Evolutionary conservation across 2,329 filamentous ascomycete species (phyloP).

Genomic region (Xylariaceae sp.): DNA sequence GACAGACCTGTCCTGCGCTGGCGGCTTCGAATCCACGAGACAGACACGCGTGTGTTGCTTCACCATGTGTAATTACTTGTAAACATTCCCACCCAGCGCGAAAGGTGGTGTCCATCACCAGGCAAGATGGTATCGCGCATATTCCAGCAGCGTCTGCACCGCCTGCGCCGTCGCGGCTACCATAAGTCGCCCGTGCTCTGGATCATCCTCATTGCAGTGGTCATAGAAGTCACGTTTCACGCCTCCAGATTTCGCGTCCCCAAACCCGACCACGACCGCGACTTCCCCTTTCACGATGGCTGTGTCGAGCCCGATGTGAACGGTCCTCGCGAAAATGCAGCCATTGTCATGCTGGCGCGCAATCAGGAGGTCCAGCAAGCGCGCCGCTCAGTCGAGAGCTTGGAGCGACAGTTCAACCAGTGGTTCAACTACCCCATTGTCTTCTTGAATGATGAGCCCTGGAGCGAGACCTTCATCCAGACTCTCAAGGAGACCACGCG

Average conservation of each 20-base stretch:
- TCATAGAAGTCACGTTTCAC: conserved; percentile 23
- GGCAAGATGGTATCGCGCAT: conserved; percentile 19
- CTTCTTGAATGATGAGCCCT: conserved; percentile 45
- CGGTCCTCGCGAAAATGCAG: conserved; percentile 39
- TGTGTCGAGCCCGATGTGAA: conserved; percentile 24
- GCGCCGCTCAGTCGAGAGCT: conserved; percentile 36
- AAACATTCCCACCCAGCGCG: not conserved
- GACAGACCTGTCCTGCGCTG: too few species aligned
- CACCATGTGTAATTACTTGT: not conserved
- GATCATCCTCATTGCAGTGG: conserved; percentile 20
- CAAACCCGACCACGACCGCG: conserved; percentile 23
- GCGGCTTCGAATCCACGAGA: too few species aligned
- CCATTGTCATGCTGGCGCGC: conserved; percentile 44
- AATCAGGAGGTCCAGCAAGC: conserved; percentile 40
- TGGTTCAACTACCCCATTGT: conserved; percentile 46
- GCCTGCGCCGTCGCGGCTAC: conserved; percentile 22
- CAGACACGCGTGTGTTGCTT: too few species aligned
- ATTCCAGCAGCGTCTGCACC: conserved; percentile 18
- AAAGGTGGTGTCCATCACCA: not conserved
- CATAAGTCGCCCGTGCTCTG: conserved; percentile 26
- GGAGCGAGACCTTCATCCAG: conserved; percentile 34
- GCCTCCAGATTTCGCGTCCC: conserved; percentile 23
- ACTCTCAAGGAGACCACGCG: conserved; percentile 29
- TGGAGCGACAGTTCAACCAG: conserved; percentile 43
- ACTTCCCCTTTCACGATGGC: conserved; percentile 24